These are phyloP conservation scores for Rusavskia elegans DNA, from an alignment of 495 filamentous ascomycete species.

Conservation along the genomic window DNA sequence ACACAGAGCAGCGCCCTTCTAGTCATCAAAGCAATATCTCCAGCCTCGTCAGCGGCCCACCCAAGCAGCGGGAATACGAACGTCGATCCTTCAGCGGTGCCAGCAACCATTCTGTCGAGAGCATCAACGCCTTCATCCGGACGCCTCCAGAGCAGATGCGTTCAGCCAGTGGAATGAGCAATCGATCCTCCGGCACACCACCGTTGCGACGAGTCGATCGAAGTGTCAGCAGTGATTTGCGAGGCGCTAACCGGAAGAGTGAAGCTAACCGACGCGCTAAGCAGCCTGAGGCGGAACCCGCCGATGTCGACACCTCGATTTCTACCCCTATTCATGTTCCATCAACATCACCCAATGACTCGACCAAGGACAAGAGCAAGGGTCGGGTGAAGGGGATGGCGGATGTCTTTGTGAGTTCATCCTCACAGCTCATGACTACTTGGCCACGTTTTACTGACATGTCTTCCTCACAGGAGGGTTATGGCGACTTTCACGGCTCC, in stretches of 20 bases:
- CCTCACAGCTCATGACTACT: constrained; percentile 8
- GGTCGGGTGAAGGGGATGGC: constrained; percentile 69
- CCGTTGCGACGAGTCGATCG: constrained; percentile 57
- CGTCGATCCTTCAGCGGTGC: constrained; percentile 20
- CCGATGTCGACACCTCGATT: not conserved
- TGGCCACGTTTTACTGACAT: constrained; percentile 4
- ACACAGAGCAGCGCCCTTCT: constrained; percentile 10
- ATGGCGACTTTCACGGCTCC: constrained; percentile 75
- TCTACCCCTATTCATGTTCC: constrained; percentile 26
- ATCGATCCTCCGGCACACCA: constrained; percentile 35
- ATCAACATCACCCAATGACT: constrained; percentile 51
- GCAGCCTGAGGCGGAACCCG: constrained; percentile 12
- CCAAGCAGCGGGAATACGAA: constrained; percentile 13
- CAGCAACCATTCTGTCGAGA: constrained; percentile 34
- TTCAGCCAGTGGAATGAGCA: constrained; percentile 43
- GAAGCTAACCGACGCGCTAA: constrained; percentile 16
- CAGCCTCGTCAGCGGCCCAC: constrained; percentile 13
- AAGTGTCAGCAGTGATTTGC: constrained; percentile 64
- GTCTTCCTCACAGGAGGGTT: constrained; percentile 55
- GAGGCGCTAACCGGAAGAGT: constrained; percentile 41
- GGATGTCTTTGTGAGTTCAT: constrained; percentile 75
- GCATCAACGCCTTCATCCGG: constrained; percentile 18
- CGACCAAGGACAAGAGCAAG: constrained; percentile 75
- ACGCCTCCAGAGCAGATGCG: constrained; percentile 41
- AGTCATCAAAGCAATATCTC: constrained; percentile 21